These are phyloP conservation scores for Tetradesmus obliquus DNA, from an alignment of 139 green algal species.

Conservation along the genomic window DNA sequence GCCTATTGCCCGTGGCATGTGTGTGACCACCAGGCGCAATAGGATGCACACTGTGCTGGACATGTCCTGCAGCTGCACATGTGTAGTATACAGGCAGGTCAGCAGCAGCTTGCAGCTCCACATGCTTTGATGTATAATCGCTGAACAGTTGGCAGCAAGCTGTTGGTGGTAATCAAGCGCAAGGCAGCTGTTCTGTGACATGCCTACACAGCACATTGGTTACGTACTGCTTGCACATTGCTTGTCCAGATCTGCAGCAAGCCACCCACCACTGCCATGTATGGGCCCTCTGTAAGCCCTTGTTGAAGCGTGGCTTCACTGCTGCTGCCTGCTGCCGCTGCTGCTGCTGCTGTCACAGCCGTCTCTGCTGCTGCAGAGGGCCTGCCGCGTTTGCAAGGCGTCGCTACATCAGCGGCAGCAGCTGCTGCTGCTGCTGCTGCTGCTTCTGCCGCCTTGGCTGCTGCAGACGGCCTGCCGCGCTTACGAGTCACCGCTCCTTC, in stretches of 20 bases:
- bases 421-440: neutral
- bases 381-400: neutral
- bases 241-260: neutral
- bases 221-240: neutral
- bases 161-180: no score
- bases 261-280: neutral
- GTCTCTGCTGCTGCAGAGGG: neutral
- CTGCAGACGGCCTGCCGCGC: neutral
- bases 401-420: neutral
- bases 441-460: neutral
- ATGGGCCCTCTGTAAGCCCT: neutral
- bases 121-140: no score
- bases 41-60: no score
- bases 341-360: neutral
- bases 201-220: no score
- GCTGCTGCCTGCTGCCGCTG: neutral
- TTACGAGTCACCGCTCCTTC: neutral
- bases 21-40: no score
- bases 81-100: no score
- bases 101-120: no score
- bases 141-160: no score
- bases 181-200: no score
- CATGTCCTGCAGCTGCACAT: no score
- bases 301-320: neutral
- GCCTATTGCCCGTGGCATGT: no score